Percentiles rank a stretch among this genome's conserved stretches.
These are phyloP conservation scores for Russula earlei DNA, from an alignment of 768 basidiomycete genomes.

Conservation along the genomic window DNA sequence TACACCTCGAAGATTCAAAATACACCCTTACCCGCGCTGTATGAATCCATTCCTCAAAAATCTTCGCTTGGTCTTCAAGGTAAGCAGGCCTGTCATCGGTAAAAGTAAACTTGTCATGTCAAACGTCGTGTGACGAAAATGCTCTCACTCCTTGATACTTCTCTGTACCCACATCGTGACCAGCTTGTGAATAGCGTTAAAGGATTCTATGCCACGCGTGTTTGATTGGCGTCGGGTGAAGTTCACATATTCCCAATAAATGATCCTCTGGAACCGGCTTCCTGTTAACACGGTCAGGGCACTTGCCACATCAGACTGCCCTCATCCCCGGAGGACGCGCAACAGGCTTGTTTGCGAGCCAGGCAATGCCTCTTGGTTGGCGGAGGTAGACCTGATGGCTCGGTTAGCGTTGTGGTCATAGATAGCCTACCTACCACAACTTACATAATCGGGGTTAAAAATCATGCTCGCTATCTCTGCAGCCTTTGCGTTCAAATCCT, in stretches of 20 bases:
- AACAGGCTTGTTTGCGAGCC: not conserved
- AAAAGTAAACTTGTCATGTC: not conserved
- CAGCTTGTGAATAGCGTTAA: not conserved
- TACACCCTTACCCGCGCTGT: slow-evolving; percentile 3
- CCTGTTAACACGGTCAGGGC: slow-evolving; percentile 3
- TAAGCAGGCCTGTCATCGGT: not conserved
- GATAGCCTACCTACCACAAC: not conserved
- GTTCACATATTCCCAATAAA: slow-evolving; percentile 13
- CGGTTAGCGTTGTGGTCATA: not conserved
- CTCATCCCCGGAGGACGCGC: not conserved
- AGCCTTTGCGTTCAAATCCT: slow-evolving; percentile 1
- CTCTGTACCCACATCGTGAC: slow-evolving; percentile 1
- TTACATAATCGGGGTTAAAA: not conserved
- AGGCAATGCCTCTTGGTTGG: not conserved
- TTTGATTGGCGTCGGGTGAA: not conserved
- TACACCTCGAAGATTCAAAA: not conserved
- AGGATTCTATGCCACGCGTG: not conserved
- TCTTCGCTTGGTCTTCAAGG: not conserved
- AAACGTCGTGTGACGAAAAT: not conserved
- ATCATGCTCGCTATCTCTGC: not conserved
- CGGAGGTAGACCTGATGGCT: not conserved
- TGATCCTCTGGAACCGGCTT: slow-evolving; percentile 1
- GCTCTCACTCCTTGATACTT: not conserved
- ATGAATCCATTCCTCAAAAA: slow-evolving; percentile 4
- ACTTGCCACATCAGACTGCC: slow-evolving; percentile 1